Evolutionary conservation across 306 rosid genomes (phyloP).

Genomic region (Fragaria nilgerrensis): DNA sequence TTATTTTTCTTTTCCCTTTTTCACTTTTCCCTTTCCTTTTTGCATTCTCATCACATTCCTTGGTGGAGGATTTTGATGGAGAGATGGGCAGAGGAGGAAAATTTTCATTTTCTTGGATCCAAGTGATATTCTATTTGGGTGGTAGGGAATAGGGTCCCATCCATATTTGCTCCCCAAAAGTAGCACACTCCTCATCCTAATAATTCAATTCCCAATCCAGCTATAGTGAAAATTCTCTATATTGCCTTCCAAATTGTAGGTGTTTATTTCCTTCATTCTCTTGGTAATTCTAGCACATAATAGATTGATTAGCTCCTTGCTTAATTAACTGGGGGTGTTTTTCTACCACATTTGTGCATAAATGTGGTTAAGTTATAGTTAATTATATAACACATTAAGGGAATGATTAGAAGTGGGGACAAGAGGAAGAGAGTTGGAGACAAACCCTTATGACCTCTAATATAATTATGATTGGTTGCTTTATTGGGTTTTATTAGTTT

Average conservation of each 20-base stretch:
- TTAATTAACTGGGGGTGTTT: neutral
- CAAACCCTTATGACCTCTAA: constrained; percentile 13
- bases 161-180: constrained; percentile 95
- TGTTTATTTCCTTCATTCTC: constrained; percentile 5
- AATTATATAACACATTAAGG: neutral
- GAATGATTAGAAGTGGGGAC: constrained; percentile 14
- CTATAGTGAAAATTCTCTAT: neutral
- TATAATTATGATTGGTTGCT: constrained; percentile 12
- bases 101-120: constrained; percentile 34
- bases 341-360: neutral
- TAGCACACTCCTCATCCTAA: constrained; percentile 55
- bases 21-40: neutral
- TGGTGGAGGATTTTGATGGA: constrained; percentile 40
- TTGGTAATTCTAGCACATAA: neutral
- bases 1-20: neutral
- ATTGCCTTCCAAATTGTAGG: neutral
- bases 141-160: constrained; percentile 58
- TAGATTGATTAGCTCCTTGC: neutral
- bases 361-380: neutral
- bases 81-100: constrained; percentile 17
- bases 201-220: constrained; percentile 40
- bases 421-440: constrained; percentile 10
- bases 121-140: constrained; percentile 39
- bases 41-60: constrained; percentile 28
- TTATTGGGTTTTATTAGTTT: constrained; percentile 15